Evolutionary conservation across 2,329 filamentous ascomycete species (phyloP).

Genomic region (Fusarium setosum): DNA sequence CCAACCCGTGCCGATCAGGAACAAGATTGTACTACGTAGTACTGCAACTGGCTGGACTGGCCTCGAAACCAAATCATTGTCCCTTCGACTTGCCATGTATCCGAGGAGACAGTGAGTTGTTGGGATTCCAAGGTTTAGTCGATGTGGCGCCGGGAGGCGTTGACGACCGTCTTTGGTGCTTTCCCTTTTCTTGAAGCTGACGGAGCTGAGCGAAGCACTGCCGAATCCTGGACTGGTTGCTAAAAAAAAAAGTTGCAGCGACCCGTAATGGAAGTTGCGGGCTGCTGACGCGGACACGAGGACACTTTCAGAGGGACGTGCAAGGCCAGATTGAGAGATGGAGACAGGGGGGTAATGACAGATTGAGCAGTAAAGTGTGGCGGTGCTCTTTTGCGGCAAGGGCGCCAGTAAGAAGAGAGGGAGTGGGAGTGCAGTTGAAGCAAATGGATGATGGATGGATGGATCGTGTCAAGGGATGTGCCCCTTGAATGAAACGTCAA

Average conservation of each 20-base stretch:
- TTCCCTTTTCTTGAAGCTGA: not conserved
- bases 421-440: not conserved
- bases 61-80: not conserved
- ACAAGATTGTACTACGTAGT: conserved; percentile 12
- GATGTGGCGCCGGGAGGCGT: conserved; percentile 27
- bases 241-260: conserved; percentile 16
- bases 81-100: no score
- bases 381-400: conserved; percentile 5
- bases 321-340: conserved; percentile 15
- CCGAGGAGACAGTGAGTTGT: no score
- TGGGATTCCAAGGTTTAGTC: not conserved
- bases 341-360: conserved; percentile 14
- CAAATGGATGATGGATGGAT: not conserved
- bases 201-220: conserved; percentile 23
- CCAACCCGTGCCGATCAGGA: conserved; percentile 36
- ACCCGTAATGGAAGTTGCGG: conserved; percentile 10
- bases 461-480: conserved; percentile 5
- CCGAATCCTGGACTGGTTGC: conserved; percentile 20
- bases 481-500: conserved; percentile 1
- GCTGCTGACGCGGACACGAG: conserved; percentile 38
- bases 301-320: conserved; percentile 2
- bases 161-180: not conserved
- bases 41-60: not conserved
- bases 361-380: conserved; percentile 1
- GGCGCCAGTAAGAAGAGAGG: not conserved